Percentiles rank a stretch among this genome's conserved stretches.
Conservation (phyloP, 305 asterid genomes). For the Fraxinus albicans region DNA sequence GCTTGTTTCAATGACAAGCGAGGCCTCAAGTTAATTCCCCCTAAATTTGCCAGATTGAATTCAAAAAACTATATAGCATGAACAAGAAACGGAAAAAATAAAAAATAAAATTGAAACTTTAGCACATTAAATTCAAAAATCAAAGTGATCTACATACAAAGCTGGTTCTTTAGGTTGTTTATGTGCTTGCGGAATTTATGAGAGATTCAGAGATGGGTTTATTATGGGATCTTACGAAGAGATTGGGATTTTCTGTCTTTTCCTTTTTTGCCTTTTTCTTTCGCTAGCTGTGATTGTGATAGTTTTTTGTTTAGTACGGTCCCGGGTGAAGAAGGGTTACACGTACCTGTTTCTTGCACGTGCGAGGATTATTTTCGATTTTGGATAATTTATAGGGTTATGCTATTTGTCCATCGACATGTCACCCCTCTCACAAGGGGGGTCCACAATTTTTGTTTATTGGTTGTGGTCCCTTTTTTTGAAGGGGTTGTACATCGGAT, state of each 20-base stretch:
- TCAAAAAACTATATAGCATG: slow-evolving; percentile 10
- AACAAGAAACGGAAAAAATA: background rate
- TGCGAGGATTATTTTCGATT: too few species aligned
- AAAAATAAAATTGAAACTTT: background rate
- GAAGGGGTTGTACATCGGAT: too few species aligned
- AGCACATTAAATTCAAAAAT: background rate
- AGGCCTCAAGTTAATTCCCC: slow-evolving; percentile 78
- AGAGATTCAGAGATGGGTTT: background rate
- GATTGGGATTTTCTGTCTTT: background rate
- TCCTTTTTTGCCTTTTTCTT: too few species aligned
- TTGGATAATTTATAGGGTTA: too few species aligned
- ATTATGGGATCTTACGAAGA: background rate
- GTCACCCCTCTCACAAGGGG: too few species aligned
- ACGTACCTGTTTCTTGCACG: too few species aligned
- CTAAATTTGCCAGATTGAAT: slow-evolving; percentile 83
- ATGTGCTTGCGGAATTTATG: background rate
- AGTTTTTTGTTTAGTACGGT: too few species aligned
- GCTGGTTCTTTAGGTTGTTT: background rate
- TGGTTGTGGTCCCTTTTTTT: too few species aligned
- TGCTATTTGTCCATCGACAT: too few species aligned
- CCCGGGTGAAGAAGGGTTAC: too few species aligned
- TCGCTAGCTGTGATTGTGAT: background rate
- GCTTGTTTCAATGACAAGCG: slow-evolving; percentile 83
- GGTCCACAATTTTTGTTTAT: too few species aligned
- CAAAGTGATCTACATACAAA: background rate